Conservation (phyloP, 2,329 filamentous ascomycete genomes). For the Scolecobasidium constrictum region DNA sequence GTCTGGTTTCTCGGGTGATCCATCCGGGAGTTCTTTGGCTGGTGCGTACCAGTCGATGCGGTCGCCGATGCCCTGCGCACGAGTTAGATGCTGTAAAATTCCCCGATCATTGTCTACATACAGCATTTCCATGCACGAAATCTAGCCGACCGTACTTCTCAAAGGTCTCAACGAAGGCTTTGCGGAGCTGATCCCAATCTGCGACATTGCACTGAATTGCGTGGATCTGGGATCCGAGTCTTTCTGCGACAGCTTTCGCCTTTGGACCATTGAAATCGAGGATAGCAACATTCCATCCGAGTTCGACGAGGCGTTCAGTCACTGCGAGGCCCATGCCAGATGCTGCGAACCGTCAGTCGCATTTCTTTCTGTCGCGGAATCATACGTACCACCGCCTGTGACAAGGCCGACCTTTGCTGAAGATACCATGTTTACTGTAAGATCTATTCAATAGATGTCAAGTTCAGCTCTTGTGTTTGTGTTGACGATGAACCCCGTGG, state of each 20-base stretch:
- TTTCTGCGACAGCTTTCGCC: background rate
- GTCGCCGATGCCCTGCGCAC: slow-evolving; percentile 5
- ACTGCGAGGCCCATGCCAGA: slow-evolving; percentile 5
- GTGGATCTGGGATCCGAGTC: background rate
- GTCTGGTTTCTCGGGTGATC: background rate
- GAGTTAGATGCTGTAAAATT: no score
- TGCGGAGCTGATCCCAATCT: background rate
- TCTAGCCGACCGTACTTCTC: background rate
- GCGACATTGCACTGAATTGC: background rate
- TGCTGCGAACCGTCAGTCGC: background rate
- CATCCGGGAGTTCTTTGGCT: background rate
- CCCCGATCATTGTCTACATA: no score
- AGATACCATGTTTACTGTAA: background rate
- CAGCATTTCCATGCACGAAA: background rate
- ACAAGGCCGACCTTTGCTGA: background rate
- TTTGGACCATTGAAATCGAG: slow-evolving; percentile 1
- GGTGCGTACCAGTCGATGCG: slow-evolving; percentile 4
- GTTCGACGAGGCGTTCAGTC: background rate
- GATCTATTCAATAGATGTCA: background rate
- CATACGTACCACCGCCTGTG: background rate
- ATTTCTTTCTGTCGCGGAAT: background rate
- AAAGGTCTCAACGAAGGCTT: background rate
- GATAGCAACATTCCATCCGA: slow-evolving; percentile 4
- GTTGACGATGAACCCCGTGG: no score
- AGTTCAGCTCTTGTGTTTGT: no score